Evolutionary conservation across 352 stramenopile genomes (phyloP).

Genomic region (Phytophthora palmivora): DNA sequence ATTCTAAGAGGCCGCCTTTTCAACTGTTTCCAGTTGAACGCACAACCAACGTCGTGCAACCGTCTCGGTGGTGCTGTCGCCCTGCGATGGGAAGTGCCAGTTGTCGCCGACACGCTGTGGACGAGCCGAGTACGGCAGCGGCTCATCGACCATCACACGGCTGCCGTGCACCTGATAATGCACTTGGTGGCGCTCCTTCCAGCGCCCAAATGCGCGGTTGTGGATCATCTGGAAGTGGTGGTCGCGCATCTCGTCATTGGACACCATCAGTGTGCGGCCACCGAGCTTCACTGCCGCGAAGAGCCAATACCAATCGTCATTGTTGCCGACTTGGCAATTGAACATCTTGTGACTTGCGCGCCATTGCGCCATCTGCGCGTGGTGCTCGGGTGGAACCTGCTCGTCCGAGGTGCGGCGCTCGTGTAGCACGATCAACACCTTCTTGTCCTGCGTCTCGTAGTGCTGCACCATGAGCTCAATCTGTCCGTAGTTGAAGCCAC

Average conservation of each 20-base stretch:
- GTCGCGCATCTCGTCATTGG: conserved; percentile 99
- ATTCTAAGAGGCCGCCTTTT: conserved; percentile 16
- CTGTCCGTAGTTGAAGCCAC: conserved; percentile 96
- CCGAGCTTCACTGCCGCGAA: conserved; percentile 93
- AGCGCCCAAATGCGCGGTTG: conserved; percentile 93
- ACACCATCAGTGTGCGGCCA: conserved; percentile 89
- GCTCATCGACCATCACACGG: conserved; percentile 59
- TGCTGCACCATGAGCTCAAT: conserved; percentile 95
- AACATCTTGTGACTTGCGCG: conserved; percentile 85
- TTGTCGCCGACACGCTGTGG: conserved; percentile 59
- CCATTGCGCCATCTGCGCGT: conserved; percentile 82
- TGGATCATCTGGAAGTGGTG: conserved; percentile 99
- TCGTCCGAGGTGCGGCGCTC: conserved; percentile 93
- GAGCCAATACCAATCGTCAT: conserved; percentile 99
- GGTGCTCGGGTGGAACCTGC: conserved; percentile 80
- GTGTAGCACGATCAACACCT: conserved; percentile 96
- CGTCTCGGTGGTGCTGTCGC: conserved; percentile 11
- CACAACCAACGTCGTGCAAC: conserved; percentile 50
- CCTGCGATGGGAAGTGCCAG: conserved; percentile 73
- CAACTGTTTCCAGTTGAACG: conserved; percentile 48
- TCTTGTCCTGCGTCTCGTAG: conserved; percentile 89
- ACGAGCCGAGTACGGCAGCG: conserved; percentile 61
- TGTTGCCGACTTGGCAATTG: conserved; percentile 95
- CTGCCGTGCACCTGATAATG: conserved; percentile 85
- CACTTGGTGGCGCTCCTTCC: conserved; percentile 97